Base-by-base conservation (phyloP, 2,329 filamentous ascomycete species). In the Kalaharituber pfeilii region DNA sequence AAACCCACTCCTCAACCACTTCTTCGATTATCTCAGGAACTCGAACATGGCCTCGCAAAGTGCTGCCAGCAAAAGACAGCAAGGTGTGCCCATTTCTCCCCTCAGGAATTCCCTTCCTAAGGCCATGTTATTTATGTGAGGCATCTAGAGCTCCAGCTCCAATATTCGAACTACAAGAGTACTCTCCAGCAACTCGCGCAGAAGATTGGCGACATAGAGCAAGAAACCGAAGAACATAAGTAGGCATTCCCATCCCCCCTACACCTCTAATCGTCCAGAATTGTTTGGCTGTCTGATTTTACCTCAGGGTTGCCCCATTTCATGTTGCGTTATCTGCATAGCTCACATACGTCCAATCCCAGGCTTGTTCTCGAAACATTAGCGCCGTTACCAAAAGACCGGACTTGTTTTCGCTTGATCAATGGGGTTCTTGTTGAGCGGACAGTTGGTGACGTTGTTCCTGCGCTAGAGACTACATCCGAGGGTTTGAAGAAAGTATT, bases 401-500 rank as follows among this genome's bases (percentile, higher is more conserved):
- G 91, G 65, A 98, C 95, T 73, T 96, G 89, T 71, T 98, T 96
- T 72, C 88, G 91, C 63, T 86, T 98, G 78, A 93, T 98, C 69
- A 96, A 98, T 69, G 91, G 91, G 47, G 88, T 96, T 24, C 73
- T 98, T 56, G 86, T 94, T 53, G 91, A 98, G 73, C 78, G 88
- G 63, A 96, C 89, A 15, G 86, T 98, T 62, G 77, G 86, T 69
- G 91, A 96, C 68, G 86, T 98, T 11, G 75, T 94, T 53, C 91
- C 91, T 5, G 84, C 86, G 25, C 75, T 98, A 57, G 82, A 86
- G 71, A 96, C 87, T 20, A 96, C 98, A 67, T 84, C 86, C 25
- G 89, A 96, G 59, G 89, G 91, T 1, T 68, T 98, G 66, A 91
- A 84, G 71, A 93, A 94, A 71, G 87, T 96, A 27, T 73, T 96